Conservation (phyloP, 1,139 yeast species). For the Petasospora fabianii region DNA sequence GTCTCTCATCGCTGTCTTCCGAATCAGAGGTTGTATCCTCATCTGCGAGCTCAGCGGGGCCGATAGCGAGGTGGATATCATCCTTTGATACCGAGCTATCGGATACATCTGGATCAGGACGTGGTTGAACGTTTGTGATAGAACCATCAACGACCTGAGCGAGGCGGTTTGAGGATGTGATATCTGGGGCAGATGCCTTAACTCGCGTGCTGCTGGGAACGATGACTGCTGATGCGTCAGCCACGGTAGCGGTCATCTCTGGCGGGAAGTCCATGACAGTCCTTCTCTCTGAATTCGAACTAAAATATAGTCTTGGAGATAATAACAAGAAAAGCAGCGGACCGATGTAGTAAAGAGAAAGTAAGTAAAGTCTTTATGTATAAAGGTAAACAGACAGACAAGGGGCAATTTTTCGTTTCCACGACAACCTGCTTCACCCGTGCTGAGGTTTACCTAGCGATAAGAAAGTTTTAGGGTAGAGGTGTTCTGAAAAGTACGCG, state of each 20-base stretch:
- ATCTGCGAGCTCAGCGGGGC: background rate
- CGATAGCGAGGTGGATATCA: constrained; percentile 1
- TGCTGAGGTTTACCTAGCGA: constrained; percentile 3
- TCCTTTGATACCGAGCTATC: constrained; percentile 10
- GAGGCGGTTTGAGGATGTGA: constrained; percentile 5
- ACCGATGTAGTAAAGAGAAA: too few relatives aligned
- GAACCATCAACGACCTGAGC: constrained; percentile 6
- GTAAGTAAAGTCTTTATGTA: too few relatives aligned
- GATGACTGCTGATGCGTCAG: background rate
- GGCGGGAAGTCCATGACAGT: too few relatives aligned
- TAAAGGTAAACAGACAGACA: constrained; percentile 10
- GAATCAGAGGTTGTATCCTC: constrained; percentile 9
- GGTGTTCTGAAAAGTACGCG: constrained; percentile 3
- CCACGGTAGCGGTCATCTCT: background rate
- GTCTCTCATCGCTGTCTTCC: constrained; percentile 10
- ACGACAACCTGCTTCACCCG: constrained; percentile 4
- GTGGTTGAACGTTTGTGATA: background rate
- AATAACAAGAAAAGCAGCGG: too few relatives aligned
- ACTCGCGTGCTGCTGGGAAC: background rate
- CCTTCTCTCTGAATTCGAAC: too few relatives aligned
- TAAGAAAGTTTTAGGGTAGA: background rate
- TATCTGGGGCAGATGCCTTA: background rate
- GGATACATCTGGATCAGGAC: background rate
- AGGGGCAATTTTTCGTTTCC: constrained; percentile 9
- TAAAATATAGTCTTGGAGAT: too few relatives aligned